phyloP scores from a whole-genome alignment of 306 rosid species.

The Malus orientalis region DNA sequence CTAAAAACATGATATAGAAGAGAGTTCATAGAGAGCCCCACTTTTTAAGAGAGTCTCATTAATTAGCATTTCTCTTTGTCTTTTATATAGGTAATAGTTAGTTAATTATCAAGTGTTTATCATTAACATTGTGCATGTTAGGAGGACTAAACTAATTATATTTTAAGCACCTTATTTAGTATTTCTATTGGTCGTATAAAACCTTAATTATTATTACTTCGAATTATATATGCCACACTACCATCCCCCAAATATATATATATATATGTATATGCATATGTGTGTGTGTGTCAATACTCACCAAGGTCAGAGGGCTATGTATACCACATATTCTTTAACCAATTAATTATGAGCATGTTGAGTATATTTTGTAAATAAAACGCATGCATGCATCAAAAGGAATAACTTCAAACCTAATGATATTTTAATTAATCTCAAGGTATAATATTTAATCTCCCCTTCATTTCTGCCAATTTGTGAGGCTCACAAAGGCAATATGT shows the following conservation, averaged over 20 bases:
- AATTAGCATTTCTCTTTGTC: background rate
- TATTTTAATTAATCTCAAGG: background rate
- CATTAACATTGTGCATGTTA: background rate
- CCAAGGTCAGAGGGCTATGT: background rate
- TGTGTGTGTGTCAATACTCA: background rate
- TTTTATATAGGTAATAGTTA: background rate
- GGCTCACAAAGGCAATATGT: background rate
- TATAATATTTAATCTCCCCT: constrained; percentile 5
- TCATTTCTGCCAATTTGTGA: constrained; percentile 2
- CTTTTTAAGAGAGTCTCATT: no score
- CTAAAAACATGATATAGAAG: no score
- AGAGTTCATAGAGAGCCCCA: no score
- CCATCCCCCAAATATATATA: background rate
- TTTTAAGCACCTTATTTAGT: background rate
- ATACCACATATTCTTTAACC: background rate
- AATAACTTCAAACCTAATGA: background rate
- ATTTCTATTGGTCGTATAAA: background rate
- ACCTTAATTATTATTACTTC: background rate
- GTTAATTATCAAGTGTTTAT: background rate
- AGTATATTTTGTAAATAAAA: background rate
- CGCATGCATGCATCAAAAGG: background rate
- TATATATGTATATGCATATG: no score
- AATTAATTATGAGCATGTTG: background rate
- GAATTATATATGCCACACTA: background rate
- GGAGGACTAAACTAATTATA: background rate